These are phyloP conservation scores for Fusarium euwallaceae DNA, from an alignment of 2,329 filamentous ascomycete genomes.

Conservation along the genomic window DNA sequence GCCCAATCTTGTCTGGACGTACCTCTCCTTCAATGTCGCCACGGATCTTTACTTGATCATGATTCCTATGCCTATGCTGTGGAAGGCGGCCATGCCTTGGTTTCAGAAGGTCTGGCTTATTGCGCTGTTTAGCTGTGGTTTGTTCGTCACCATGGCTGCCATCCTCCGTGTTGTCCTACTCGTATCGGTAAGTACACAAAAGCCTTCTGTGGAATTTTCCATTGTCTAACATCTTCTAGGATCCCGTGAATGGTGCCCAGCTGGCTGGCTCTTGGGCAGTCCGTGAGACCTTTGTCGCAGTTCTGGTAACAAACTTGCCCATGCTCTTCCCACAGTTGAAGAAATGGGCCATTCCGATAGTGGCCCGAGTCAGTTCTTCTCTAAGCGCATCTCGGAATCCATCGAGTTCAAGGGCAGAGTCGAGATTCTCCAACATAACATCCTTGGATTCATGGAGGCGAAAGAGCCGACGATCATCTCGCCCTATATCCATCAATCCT, in stretches of 20 bases:
- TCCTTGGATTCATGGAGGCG: slow-evolving; percentile 39
- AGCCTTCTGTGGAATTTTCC: too few relatives aligned
- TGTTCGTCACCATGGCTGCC: slow-evolving; percentile 57
- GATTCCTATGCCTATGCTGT: slow-evolving; percentile 68
- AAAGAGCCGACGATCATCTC: slow-evolving; percentile 35
- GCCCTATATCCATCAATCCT: slow-evolving; percentile 18
- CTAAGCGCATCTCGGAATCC: slow-evolving; percentile 36
- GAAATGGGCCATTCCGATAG: slow-evolving; percentile 47
- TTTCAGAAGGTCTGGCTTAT: slow-evolving; percentile 56
- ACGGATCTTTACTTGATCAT: slow-evolving; percentile 71
- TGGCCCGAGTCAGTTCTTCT: slow-evolving; percentile 42
- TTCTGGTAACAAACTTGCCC: slow-evolving; percentile 59
- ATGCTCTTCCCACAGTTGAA: slow-evolving; percentile 62
- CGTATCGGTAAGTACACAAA: slow-evolving; percentile 40
- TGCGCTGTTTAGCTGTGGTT: slow-evolving; percentile 55
- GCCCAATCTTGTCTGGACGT: slow-evolving; percentile 64
- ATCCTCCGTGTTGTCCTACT: slow-evolving; percentile 52
- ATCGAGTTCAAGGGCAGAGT: slow-evolving; percentile 19
- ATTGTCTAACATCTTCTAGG: slow-evolving; percentile 44
- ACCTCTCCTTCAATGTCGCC: slow-evolving; percentile 63
- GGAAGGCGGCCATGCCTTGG: slow-evolving; percentile 52
- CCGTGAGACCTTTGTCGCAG: slow-evolving; percentile 60
- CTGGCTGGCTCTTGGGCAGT: slow-evolving; percentile 59
- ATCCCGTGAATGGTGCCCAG: slow-evolving; percentile 56
- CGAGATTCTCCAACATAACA: slow-evolving; percentile 35